Percentiles rank a stretch among this genome's conserved stretches.
Evolutionary conservation across 176 grass and related monocot species (phyloP).

Genomic region (Juncus inflexus): DNA sequence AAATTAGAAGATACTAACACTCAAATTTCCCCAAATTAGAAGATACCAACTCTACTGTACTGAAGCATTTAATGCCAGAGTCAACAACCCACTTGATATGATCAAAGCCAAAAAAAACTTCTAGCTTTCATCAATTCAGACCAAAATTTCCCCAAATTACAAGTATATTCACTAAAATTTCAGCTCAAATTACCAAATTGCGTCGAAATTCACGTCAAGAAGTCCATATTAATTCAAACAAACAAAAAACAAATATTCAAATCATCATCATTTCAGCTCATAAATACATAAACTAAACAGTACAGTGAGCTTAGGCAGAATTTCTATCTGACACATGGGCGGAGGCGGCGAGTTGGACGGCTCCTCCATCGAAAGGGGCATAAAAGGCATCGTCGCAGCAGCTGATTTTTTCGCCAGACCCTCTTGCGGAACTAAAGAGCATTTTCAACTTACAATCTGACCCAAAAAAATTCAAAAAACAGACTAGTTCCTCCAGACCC

Average conservation of each 20-base stretch:
- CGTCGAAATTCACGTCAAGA: conserved; percentile 15
- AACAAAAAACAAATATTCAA: conserved; percentile 24
- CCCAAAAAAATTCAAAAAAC: no score
- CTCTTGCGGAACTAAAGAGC: no score
- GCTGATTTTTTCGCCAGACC: no score
- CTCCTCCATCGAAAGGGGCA: conserved; percentile 62
- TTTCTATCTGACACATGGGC: conserved; percentile 29
- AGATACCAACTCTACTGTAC: neutral
- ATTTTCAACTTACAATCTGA: no score
- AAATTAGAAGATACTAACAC: no score
- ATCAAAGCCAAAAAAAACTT: neutral
- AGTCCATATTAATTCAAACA: conserved; percentile 5
- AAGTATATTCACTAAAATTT: conserved; percentile 4
- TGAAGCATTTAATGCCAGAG: neutral
- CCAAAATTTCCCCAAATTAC: conserved; percentile 12
- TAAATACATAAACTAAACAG: conserved; percentile 5
- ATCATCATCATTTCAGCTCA: conserved; percentile 20
- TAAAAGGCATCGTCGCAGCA: conserved; percentile 58
- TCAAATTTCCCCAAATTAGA: no score
- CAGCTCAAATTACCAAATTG: conserved; percentile 19
- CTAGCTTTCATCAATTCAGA: neutral
- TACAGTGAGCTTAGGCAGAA: conserved; percentile 66
- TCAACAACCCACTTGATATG: neutral
- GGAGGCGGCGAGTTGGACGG: conserved; percentile 45
- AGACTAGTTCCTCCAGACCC: no score